Evolutionary conservation across 192 early-diverging fungal genomes (phyloP), one percentile per base, ranked within the genome.

Genomic region (Coemansia sp.): DNA sequence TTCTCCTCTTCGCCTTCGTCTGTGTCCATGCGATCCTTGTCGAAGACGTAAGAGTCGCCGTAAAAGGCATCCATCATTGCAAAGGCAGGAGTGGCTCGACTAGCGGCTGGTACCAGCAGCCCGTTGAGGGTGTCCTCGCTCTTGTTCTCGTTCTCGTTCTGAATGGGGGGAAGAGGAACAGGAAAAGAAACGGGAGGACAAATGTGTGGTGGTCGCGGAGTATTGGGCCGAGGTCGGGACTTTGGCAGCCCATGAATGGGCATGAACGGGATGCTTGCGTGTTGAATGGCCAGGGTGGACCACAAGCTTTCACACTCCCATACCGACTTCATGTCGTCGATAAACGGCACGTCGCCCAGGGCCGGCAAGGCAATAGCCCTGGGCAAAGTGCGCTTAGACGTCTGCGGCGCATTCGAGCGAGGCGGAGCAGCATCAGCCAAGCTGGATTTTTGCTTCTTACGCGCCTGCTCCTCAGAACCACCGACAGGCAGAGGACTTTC

Each of bases 281-380:
- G 56, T 43, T 74, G 65, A 12, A 74, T 67, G 8, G 46, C 37
- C 35, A 74, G 42, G 5, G 48, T 41, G 3, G 62, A 62, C 72
- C 72, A 74, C 14, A 74, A 18, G 1, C 29, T 41, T 15, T 33
- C 4, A 14, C 52, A 68, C 26, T 50, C 39, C 72, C 72, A 74
- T 3, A 27, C 60, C 5, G 65, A 62, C 29, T 64, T 58, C 19
- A 60, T 39, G 11, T 68, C 66, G 14, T 15, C 34, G 11, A 63
- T 24, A 60, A 63, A 67, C 24, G 70, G 72, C 18, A 74, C 44
- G 6, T 69, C 53, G 18, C 36, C 67, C 1, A 62, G 24, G 2
- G 60, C 46, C 32, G 65, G 65, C 7, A 56, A 40, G 21, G 9
- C 29, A 19, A 9, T 34, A 18, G 2, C 52, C 17, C 29, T 50